Conservation (phyloP, 139 green algal species). For the Chlamydomonas sphaeroides region DNA sequence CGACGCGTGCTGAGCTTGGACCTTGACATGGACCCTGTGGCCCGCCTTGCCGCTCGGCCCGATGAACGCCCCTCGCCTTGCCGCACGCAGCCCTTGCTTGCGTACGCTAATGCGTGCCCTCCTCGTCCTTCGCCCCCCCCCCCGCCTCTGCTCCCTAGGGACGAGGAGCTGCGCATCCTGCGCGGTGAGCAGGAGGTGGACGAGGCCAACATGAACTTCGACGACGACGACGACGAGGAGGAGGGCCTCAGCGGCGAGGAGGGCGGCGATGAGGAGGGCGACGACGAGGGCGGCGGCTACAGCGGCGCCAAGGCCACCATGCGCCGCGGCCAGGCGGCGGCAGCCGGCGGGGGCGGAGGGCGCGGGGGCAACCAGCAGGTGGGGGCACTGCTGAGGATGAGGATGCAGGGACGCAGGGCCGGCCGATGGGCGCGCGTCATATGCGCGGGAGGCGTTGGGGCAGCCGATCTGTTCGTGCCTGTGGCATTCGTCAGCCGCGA, state of each 20-base stretch:
- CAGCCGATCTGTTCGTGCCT: neutral
- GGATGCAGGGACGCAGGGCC: neutral
- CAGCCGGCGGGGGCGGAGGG: neutral
- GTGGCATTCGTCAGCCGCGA: constrained; percentile 1
- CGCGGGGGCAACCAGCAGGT: neutral
- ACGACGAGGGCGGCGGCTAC: neutral
- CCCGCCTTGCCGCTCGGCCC: too few relatives aligned
- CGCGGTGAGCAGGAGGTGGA: constrained; percentile 73
- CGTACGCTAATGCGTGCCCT: neutral
- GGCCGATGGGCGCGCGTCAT: neutral
- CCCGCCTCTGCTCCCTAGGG: constrained; percentile 46
- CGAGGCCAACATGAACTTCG: constrained; percentile 48
- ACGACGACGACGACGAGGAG: constrained; percentile 30
- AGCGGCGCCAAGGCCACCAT: neutral
- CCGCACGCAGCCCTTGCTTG: neutral
- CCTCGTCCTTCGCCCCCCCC: neutral
- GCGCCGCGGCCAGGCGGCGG: neutral
- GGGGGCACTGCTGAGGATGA: neutral
- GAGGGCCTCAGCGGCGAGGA: constrained; percentile 1
- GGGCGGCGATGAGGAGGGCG: constrained; percentile 9
- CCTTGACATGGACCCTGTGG: too few relatives aligned
- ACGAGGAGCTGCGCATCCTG: constrained; percentile 83
- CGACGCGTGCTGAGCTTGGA: too few relatives aligned
- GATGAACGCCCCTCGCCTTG: too few relatives aligned
- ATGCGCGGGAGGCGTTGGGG: too few relatives aligned